phyloP scores from a whole-genome alignment of 352 stramenopile species.

The Thraustotheca clavata region DNA sequence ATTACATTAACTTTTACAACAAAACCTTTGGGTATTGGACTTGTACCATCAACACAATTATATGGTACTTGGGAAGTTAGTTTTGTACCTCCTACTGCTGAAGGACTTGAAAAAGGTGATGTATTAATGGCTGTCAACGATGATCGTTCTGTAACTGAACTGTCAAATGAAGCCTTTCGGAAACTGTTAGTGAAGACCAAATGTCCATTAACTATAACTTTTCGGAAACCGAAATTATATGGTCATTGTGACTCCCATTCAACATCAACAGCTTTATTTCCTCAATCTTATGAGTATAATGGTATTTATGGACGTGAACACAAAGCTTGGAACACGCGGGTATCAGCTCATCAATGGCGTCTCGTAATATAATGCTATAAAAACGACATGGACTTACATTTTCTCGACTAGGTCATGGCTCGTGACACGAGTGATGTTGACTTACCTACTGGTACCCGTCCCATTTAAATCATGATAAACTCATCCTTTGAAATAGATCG shows the following conservation, averaged over 20 bases:
- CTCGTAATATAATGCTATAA: too few species aligned
- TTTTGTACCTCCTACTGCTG: background rate
- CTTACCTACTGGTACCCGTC: background rate
- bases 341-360: constrained; percentile 57
- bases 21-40: constrained; percentile 60
- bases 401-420: background rate
- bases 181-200: constrained; percentile 33
- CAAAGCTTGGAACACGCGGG: constrained; percentile 38
- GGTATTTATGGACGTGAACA: constrained; percentile 24
- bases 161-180: constrained; percentile 37
- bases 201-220: constrained; percentile 55
- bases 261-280: constrained; percentile 67
- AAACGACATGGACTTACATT: background rate
- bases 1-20: constrained; percentile 30
- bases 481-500: background rate
- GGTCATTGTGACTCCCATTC: constrained; percentile 50
- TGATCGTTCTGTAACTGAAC: constrained; percentile 34
- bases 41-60: constrained; percentile 70
- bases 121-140: constrained; percentile 65
- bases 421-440: background rate
- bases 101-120: constrained; percentile 29
- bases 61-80: constrained; percentile 74
- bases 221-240: constrained; percentile 50
- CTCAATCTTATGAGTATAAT: constrained; percentile 46
- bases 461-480: background rate